Conservation (phyloP, 2,329 filamentous ascomycete genomes). For the Orbilia javanica region DNA sequence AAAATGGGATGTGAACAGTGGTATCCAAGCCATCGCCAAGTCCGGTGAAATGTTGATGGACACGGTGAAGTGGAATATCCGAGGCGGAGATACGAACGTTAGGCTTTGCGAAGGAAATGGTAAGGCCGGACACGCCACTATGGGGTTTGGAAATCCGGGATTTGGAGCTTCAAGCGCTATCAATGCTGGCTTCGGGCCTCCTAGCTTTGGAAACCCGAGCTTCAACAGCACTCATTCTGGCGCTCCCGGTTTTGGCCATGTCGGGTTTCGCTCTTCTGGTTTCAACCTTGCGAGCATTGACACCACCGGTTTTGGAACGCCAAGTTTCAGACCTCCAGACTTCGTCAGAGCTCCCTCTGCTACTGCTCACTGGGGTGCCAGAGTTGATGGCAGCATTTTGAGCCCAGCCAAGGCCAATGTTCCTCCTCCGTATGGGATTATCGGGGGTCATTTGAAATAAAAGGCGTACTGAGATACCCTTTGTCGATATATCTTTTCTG, state of each 20-base stretch:
- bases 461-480: background rate
- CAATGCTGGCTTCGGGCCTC: background rate
- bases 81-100: constrained; percentile 38
- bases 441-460: background rate
- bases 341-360: background rate
- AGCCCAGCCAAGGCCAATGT: background rate
- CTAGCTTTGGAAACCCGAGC: background rate
- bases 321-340: background rate
- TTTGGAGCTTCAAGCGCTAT: background rate
- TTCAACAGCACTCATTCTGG: background rate
- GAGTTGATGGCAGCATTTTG: background rate
- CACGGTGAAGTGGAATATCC: constrained; percentile 42
- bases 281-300: background rate
- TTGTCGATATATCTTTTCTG: background rate
- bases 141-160: background rate
- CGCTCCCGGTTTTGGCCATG: background rate
- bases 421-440: background rate
- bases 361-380: background rate
- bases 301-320: background rate
- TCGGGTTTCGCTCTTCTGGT: background rate
- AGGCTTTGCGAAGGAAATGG: constrained; percentile 1
- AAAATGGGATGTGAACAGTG: background rate
- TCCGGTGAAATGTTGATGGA: constrained; percentile 36
- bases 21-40: background rate
- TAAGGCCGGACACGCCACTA: background rate